Evolutionary conservation across 2,329 filamentous ascomycete species (phyloP).

Genomic region (Lachnellula suecica): DNA sequence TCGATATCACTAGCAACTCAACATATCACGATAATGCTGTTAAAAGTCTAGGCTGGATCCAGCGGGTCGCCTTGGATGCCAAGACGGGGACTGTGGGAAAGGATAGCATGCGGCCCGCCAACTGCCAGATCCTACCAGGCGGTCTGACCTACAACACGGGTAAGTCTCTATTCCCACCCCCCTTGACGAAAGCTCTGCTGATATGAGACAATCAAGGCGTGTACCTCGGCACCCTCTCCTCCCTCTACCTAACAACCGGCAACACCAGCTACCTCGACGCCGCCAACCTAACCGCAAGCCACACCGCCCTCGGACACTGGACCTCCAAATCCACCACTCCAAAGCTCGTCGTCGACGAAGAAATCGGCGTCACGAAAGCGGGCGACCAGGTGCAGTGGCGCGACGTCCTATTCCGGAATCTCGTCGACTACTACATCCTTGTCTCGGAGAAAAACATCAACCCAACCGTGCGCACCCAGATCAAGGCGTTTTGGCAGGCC

Average conservation of each 20-base stretch:
- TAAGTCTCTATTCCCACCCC: not conserved
- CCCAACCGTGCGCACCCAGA: not conserved
- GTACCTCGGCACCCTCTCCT: constrained; percentile 14
- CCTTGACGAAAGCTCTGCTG: not conserved
- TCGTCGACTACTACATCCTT: constrained; percentile 7
- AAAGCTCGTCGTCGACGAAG: constrained; percentile 4
- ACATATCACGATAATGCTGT: constrained; percentile 7
- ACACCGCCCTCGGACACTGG: constrained; percentile 1
- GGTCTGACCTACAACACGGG: constrained; percentile 16
- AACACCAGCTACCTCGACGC: constrained; percentile 8
- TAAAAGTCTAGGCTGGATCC: constrained; percentile 9
- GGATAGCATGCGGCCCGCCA: constrained; percentile 3
- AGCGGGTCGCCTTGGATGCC: constrained; percentile 12
- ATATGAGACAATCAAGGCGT: too few relatives aligned
- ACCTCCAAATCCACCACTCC: constrained; percentile 1
- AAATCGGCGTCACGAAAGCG: not conserved
- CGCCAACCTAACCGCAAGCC: constrained; percentile 3
- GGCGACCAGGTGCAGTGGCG: constrained; percentile 9
- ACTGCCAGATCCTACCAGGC: constrained; percentile 6
- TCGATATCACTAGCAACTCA: constrained; percentile 3
- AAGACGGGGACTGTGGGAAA: constrained; percentile 6
- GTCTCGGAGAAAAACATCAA: not conserved
- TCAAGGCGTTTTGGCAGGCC: constrained; percentile 7
- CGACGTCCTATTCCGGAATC: constrained; percentile 11
- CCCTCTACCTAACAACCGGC: constrained; percentile 10